Percentiles rank a stretch among this genome's conserved stretches.
Evolutionary conservation across 257 asterid species (phyloP).

Genomic region (Haberlea rhodopensis): DNA sequence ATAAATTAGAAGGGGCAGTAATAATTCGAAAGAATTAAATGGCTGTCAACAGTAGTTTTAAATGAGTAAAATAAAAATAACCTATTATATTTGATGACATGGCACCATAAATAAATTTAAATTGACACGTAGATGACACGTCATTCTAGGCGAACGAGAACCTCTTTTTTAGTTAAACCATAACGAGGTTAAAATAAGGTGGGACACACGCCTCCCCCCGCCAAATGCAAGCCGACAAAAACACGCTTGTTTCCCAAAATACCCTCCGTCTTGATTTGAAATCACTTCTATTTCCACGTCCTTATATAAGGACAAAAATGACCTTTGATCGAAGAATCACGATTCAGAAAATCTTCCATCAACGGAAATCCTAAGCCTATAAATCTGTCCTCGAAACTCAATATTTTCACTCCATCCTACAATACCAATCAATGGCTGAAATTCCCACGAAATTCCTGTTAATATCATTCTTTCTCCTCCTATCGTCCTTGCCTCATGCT

Average conservation of each 20-base stretch:
- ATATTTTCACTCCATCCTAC: not conserved
- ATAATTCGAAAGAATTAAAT: no score
- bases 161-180: not conserved
- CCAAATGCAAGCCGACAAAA: conserved; percentile 16
- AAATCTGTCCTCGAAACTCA: not conserved
- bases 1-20: no score
- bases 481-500: not conserved
- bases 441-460: not conserved
- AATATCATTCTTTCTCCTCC: not conserved
- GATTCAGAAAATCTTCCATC: not conserved
- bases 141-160: conserved; percentile 1
- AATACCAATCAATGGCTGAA: not conserved
- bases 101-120: not conserved
- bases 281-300: not conserved
- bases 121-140: conserved; percentile 8
- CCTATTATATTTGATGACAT: conserved; percentile 5
- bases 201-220: not conserved
- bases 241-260: not conserved
- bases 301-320: not conserved
- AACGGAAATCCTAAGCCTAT: not conserved
- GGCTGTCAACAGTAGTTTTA: no score
- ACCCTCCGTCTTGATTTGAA: not conserved
- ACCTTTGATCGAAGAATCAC: not conserved
- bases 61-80: no score
- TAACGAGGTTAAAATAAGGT: not conserved